phyloP scores from a whole-genome alignment of 495 filamentous ascomycete genomes.

The Filosporella fistucella region DNA sequence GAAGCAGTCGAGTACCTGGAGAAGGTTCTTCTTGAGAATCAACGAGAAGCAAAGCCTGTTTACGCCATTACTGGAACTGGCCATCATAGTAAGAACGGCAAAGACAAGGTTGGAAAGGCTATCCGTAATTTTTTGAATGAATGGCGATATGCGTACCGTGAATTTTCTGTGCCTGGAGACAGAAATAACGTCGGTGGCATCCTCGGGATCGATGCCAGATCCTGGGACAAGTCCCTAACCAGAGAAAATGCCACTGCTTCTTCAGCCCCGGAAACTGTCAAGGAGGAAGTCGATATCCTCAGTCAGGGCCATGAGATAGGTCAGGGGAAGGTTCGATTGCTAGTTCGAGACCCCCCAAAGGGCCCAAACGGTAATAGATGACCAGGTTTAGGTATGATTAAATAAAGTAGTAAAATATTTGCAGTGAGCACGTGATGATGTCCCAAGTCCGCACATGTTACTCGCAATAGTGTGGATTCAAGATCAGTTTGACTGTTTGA shows the following conservation, averaged over 20 bases:
- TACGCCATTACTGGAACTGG: constrained; percentile 97
- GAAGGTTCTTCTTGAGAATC: constrained; percentile 76
- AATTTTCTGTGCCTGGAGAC: constrained; percentile 94
- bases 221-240: constrained; percentile 71
- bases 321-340: constrained; percentile 53
- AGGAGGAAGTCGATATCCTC: constrained; percentile 53
- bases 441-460: too few relatives aligned
- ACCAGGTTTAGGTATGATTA: constrained; percentile 7
- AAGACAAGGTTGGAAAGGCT: constrained; percentile 97
- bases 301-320: constrained; percentile 55
- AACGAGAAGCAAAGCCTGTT: constrained; percentile 65
- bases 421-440: neutral
- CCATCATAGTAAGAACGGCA: constrained; percentile 97
- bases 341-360: constrained; percentile 51
- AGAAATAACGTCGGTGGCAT: constrained; percentile 88
- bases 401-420: constrained; percentile 20
- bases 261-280: constrained; percentile 17
- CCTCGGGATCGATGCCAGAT: constrained; percentile 85
- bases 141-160: constrained; percentile 91
- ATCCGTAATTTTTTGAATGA: constrained; percentile 88
- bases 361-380: constrained; percentile 33
- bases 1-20: constrained; percentile 96
- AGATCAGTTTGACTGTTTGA: too few relatives aligned
- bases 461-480: too few relatives aligned
- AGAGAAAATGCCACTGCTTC: constrained; percentile 31